Evolutionary conservation across 78 protist species (phyloP), one percentile per base, ranked within the genome.

Genomic region (Dictyostelium firmibasis): DNA sequence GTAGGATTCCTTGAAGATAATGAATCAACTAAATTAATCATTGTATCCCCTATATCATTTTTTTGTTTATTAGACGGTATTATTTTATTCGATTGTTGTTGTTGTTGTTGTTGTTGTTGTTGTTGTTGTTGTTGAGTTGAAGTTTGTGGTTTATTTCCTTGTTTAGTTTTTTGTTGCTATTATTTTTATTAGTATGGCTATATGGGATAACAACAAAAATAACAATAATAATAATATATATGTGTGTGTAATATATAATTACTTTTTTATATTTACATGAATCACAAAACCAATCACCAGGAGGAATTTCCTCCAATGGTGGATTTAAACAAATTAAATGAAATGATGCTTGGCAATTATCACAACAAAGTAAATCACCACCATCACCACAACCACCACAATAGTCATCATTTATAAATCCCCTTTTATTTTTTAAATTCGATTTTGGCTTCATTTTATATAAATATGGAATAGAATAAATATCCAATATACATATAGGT

Each of bases 361-460:
- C 96, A 36, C 96, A 93, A 75, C 96, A 93, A 0, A 93, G n/a
- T 3, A 93, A 33, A 41, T 85, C 84, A 69, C 96, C 96, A 75
- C 91, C 96, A 33, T 85, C 91, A n/a, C 31, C 38, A 85, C 96
- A 93, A 16, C 81, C 20, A 18, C 41, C 16, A 64, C 96, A 93
- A 57, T 35, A 82, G 78, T 93, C 96, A 38, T 85, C 79, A 60
- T 93, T 93, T 9, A 84, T 29, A 72, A 87, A 11, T 14, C 93
- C 93, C 36, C 36, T 33, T 72, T 72, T 72, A 72, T 50, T 72
- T 31, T 70, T 70, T 31, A 70, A 70, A 70, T 64, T 64, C 4
- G 74, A 10, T 64, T 27, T 64, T n/a, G 33, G 74, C 74, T 64
- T 25, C 36, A 67, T 53, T 64, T 23, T 83, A 41, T 5, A 41